A percentile compares a stretch with the other conserved stretches of the same genome.
phyloP scores from a whole-genome alignment of 2,329 filamentous ascomycete genomes.

The Cercospora zeina region DNA sequence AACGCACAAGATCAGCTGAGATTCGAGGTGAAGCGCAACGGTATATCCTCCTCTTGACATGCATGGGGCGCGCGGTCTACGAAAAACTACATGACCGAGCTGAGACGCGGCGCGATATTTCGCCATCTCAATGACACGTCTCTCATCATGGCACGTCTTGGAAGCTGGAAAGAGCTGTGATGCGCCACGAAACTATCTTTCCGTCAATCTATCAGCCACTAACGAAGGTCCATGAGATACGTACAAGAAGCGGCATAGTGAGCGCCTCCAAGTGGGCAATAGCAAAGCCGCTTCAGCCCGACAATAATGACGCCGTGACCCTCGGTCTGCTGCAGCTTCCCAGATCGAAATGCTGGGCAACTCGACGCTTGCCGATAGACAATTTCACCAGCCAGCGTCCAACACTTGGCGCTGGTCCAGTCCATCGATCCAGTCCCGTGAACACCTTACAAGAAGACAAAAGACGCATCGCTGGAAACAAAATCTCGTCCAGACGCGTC shows the following conservation, averaged over 20 bases:
- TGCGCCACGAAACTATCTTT: slow-evolving; percentile 37
- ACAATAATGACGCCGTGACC: slow-evolving; percentile 21
- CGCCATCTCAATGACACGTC: slow-evolving; percentile 29
- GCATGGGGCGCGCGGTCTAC: slow-evolving; percentile 25
- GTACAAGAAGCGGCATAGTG: slow-evolving; percentile 38
- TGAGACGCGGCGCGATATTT: neutral
- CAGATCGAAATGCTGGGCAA: slow-evolving; percentile 4
- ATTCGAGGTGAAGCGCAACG: neutral
- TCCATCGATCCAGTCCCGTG: slow-evolving; percentile 29
- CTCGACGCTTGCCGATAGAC: slow-evolving; percentile 29
- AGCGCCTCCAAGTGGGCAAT: slow-evolving; percentile 24
- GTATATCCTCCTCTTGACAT: slow-evolving; percentile 30
- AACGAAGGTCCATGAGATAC: slow-evolving; percentile 37
- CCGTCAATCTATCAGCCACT: slow-evolving; percentile 42
- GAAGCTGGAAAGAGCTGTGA: slow-evolving; percentile 27
- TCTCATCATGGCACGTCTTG: slow-evolving; percentile 31
- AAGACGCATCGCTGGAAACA: slow-evolving; percentile 27
- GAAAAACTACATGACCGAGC: neutral
- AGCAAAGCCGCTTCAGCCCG: slow-evolving; percentile 17
- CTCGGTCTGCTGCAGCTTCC: slow-evolving; percentile 12
- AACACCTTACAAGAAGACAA: slow-evolving; percentile 35
- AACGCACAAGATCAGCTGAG: slow-evolving; percentile 20
- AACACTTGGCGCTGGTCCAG: slow-evolving; percentile 36
- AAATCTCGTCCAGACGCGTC: slow-evolving; percentile 24
- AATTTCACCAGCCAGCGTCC: slow-evolving; percentile 32